Conservation (phyloP, 2,329 filamentous ascomycete genomes). For the Microdochium paspali region DNA sequence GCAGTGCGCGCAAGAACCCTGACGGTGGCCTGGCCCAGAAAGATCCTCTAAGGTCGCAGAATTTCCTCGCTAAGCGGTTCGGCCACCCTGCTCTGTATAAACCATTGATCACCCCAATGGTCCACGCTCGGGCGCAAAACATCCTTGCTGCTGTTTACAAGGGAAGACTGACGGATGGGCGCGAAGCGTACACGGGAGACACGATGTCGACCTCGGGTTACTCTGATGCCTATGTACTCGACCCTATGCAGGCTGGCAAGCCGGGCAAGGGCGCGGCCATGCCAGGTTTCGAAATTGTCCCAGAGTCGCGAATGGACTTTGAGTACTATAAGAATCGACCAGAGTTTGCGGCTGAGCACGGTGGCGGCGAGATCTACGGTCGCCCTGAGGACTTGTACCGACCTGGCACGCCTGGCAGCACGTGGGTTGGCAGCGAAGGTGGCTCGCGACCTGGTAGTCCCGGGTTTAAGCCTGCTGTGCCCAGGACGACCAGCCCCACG, state of each 20-base stretch:
- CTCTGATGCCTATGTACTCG: constrained; percentile 73
- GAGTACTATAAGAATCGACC: constrained; percentile 84
- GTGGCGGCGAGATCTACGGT: constrained; percentile 57
- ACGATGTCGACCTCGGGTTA: constrained; percentile 58
- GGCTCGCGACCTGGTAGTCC: constrained; percentile 43
- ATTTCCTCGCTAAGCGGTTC: constrained; percentile 68
- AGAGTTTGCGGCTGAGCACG: constrained; percentile 80
- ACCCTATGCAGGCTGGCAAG: constrained; percentile 58
- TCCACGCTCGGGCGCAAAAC: constrained; percentile 82
- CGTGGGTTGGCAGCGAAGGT: constrained; percentile 31
- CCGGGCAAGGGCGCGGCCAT: constrained; percentile 37
- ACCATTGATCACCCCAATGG: constrained; percentile 88
- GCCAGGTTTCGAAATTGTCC: constrained; percentile 82
- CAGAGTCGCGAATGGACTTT: constrained; percentile 79
- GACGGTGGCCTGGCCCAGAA: constrained; percentile 36
- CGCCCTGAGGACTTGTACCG: constrained; percentile 47
- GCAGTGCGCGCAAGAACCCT: constrained; percentile 38
- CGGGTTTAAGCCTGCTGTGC: constrained; percentile 19
- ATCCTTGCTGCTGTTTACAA: constrained; percentile 78
- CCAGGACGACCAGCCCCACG: constrained; percentile 15
- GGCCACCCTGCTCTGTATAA: constrained; percentile 87
- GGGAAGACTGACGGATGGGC: constrained; percentile 63
- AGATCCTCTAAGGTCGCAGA: constrained; percentile 47
- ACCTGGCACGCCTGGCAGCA: constrained; percentile 50
- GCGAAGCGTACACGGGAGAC: constrained; percentile 47